A percentile compares a stretch with the other conserved stretches of the same genome.
Conservation (phyloP, 345 rosid genomes). For the Linum usitatissimum region DNA sequence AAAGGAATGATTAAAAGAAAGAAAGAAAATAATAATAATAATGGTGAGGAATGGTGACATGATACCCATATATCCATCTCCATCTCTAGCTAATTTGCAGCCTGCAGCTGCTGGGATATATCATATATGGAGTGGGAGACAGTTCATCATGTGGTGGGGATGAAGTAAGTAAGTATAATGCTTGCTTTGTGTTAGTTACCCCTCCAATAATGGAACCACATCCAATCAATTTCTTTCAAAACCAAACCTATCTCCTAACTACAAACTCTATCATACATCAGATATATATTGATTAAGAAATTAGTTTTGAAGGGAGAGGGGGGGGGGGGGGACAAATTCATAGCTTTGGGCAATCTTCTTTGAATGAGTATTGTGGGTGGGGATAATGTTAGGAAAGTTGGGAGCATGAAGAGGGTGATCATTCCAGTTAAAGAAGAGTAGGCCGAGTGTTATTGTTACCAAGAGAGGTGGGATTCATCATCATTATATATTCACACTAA, state of each 20-base stretch:
- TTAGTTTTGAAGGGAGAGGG: neutral
- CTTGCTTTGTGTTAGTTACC: neutral
- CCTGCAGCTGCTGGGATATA: too few relatives aligned
- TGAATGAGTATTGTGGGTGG: neutral
- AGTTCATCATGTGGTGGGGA: conserved; percentile 58
- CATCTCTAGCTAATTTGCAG: too few relatives aligned
- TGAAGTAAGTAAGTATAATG: neutral
- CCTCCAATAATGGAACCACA: neutral
- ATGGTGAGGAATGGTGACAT: conserved; percentile 61
- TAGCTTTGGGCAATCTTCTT: neutral
- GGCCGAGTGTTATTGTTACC: neutral
- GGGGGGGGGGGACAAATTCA: neutral
- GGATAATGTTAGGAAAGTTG: neutral
- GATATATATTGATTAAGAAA: neutral
- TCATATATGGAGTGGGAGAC: too few relatives aligned
- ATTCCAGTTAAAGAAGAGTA: neutral
- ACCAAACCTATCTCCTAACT: neutral
- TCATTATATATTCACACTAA: neutral
- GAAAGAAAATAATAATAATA: too few relatives aligned
- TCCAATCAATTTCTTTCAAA: neutral
- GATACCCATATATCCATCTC: too few relatives aligned
- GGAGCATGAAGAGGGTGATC: neutral
- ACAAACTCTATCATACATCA: too few relatives aligned
- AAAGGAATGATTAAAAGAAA: conserved; percentile 13
- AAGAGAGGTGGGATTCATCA: neutral